Evolutionary conservation across 768 basidiomycete genomes (phyloP), one percentile per base, ranked within the genome.

Genomic region (Mycena rebaudengoi): DNA sequence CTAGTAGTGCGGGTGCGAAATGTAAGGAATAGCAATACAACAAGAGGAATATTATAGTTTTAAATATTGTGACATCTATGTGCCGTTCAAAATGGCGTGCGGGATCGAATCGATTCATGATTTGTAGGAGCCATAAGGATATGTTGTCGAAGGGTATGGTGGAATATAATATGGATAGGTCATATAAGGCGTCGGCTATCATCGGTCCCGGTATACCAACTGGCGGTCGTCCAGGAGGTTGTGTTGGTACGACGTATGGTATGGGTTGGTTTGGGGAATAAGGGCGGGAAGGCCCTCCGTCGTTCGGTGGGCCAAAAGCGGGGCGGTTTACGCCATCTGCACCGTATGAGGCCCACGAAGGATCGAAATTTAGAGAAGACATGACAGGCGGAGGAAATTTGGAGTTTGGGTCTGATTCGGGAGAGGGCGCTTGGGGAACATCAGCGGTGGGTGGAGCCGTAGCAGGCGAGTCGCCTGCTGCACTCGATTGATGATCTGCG

Each of bases 131-230:
- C 45, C 25, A 49, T 57, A 57, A n/a, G 62, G 59, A 29, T 62
- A 62, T 5, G 61, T 40, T 16, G 45, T 20, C 21, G 61, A 62
- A 3, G 61, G 61, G 43, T 62, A 62, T 3, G 61, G 61, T 37
- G 61, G 61, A 48, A 63, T 50, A 51, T 63, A 63, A 51, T 57
- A 63, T 6, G 62, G 62, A 52, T 56, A 63, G 7, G 60, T 28
- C 39, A 62, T 18, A 13, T 16, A 50, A 63, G 32, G 54, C 33
- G 7, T 18, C 16, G 16, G 13, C 37, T n/a, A 41, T 30, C 37
- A 62, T 48, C 20, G 61, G 48, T 18, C 43, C 29, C 12, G 28
- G 35, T 29, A 26, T 37, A 5, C 45, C 48, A n/a, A 13, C 58
- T 32, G 58, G 58, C 16, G 60, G 60, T 4, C 60, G 48, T 18